Conservation (phyloP, 306 rosid genomes). For the Herpetospermum pedunculosum region DNA sequence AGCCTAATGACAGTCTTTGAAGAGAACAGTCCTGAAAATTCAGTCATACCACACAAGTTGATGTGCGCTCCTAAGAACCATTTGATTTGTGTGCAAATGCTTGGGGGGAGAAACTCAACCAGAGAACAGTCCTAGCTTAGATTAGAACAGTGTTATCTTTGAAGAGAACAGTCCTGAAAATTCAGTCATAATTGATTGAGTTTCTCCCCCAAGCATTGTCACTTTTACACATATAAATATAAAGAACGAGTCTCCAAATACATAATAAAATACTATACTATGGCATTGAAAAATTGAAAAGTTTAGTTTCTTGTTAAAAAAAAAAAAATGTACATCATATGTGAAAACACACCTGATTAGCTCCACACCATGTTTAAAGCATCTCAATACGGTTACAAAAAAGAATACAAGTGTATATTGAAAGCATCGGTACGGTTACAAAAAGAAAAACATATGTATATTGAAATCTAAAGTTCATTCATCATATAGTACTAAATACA, state of each 20-base stretch:
- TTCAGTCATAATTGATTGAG: too few species aligned
- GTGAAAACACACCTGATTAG: conserved; percentile 51
- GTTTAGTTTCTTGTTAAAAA: too few species aligned
- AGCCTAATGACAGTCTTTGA: not conserved
- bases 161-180: too few species aligned
- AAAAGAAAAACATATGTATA: conserved; percentile 14
- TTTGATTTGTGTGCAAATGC: too few species aligned
- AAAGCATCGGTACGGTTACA: too few species aligned
- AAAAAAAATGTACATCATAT: not conserved
- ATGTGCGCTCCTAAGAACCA: not conserved
- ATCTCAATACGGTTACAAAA: conserved; percentile 67
- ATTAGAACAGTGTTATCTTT: too few species aligned
- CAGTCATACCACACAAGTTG: not conserved
- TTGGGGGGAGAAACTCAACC: too few species aligned
- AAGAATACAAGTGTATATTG: too few species aligned
- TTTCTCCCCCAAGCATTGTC: not conserved
- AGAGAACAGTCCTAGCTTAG: too few species aligned
- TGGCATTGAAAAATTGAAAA: not conserved
- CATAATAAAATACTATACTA: not conserved
- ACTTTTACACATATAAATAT: not conserved
- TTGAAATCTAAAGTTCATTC: conserved; percentile 14
- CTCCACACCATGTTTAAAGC: conserved; percentile 90
- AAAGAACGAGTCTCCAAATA: not conserved
- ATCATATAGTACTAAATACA: not conserved
- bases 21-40: not conserved